Evolutionary conservation across 768 basidiomycete species (phyloP), one percentile per base, ranked within the genome.

Genomic region (Grammothele lineata): DNA sequence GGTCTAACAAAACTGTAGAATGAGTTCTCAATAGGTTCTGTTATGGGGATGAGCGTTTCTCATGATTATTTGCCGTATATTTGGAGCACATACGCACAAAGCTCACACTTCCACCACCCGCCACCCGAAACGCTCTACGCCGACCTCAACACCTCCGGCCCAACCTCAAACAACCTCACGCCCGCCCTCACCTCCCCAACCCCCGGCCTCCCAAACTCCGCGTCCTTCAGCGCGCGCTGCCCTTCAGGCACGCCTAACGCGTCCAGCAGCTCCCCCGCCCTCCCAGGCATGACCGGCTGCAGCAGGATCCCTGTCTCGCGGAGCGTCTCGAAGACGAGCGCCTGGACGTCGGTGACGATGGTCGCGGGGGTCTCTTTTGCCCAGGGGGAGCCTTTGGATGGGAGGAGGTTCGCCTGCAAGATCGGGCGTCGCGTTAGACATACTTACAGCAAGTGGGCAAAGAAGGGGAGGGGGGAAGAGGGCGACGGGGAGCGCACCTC

Each of bases 331-430:
- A 83, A 70, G 0, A 80, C 72, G 25, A 77, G 69, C 11, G 72
- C 60, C 35, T 81, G 73, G 6, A 76, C 74, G 1, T 72, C 71
- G 40, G 70, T 69, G 0, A 66, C 65, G 1, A 70, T 62, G 0
- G 67, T 52, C 0, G 66, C 44, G 1, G 71, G 62, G 1, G 70
- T 66, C 5, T 48, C 53, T 6, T 65, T 46, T 3, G 72, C 67
- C 92, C 92, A 94, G 1, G 92, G 92, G 19, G 72, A 73, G 2
- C 80, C 66, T 12, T 64, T 66, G 0, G 81, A 81, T 50, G 92
- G 63, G 30, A 76, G 66, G 37, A 70, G 68, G 59, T 95, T 95
- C 2, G 85, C 85, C 87, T 92, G 27, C 27, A 36, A 26, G 47
- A 15, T 25, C 37, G 40, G 24, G 40, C 15, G n/a, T 15, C 27